Conservation (phyloP, 805 yeast species). For the Zygoascus ofunaensis region DNA sequence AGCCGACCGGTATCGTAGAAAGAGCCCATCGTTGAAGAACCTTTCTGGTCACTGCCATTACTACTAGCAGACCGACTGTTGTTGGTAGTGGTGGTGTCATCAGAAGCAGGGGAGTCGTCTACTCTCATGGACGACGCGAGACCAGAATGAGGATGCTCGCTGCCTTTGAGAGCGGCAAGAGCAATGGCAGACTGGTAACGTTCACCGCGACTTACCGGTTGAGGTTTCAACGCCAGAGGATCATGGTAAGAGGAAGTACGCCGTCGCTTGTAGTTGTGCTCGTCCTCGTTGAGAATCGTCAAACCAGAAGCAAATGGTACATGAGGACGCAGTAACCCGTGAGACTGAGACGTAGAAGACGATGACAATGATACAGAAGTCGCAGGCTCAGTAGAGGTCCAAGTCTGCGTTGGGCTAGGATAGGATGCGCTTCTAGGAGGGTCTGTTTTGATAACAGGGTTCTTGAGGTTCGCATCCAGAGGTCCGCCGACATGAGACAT, state of each 20-base stretch:
- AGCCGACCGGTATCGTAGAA: not conserved
- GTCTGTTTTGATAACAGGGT: not conserved
- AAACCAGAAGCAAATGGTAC: slow-evolving; percentile 6
- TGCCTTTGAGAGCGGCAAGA: slow-evolving; percentile 8
- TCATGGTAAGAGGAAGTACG: slow-evolving; percentile 20
- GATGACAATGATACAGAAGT: slow-evolving; percentile 3
- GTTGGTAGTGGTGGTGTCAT: not conserved
- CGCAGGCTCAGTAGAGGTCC: not conserved
- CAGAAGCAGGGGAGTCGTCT: not conserved
- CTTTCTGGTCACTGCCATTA: not conserved
- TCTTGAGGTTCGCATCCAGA: not conserved
- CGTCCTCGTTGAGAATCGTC: slow-evolving; percentile 11
- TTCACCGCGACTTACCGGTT: slow-evolving; percentile 8
- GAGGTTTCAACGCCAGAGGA: slow-evolving; percentile 13
- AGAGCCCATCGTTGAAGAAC: slow-evolving; percentile 1
- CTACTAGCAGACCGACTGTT: not conserved
- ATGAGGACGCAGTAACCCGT: slow-evolving; percentile 1
- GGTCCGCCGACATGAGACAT: not conserved
- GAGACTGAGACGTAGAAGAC: not conserved
- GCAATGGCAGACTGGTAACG: slow-evolving; percentile 17
- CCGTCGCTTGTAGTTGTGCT: slow-evolving; percentile 12
- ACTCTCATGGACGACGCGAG: slow-evolving; percentile 1
- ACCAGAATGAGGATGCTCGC: slow-evolving; percentile 2
- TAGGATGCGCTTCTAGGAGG: not conserved
- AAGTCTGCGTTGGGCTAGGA: not conserved